Evolutionary conservation across 2,329 filamentous ascomycete species (phyloP).

Genomic region (Camillea tinctor): DNA sequence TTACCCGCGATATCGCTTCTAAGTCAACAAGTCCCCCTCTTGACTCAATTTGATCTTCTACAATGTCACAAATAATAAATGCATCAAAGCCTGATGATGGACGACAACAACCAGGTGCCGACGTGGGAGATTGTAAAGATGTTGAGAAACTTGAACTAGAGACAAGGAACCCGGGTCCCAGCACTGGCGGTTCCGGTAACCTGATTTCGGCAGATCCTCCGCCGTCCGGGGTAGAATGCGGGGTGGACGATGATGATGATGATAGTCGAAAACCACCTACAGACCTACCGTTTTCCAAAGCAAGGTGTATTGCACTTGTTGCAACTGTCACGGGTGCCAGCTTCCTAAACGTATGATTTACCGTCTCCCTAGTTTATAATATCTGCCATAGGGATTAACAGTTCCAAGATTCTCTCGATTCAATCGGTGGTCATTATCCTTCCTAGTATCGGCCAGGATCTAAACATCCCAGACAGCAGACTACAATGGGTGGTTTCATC

Average conservation of each 20-base stretch:
- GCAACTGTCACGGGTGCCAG: conserved; percentile 54
- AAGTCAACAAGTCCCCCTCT: neutral
- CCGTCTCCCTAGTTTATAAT: neutral
- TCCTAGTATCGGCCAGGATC: conserved; percentile 56
- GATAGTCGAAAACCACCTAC: conserved; percentile 9
- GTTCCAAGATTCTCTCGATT: conserved; percentile 50
- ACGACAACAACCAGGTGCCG: no score
- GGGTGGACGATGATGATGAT: conserved; percentile 11
- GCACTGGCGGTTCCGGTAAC: neutral
- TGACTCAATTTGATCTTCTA: neutral
- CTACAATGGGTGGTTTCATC: conserved; percentile 67
- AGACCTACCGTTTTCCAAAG: conserved; percentile 44
- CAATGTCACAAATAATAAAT: neutral
- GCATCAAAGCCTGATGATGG: neutral
- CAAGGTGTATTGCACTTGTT: conserved; percentile 53
- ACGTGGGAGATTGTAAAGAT: neutral
- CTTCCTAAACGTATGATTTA: conserved; percentile 49
- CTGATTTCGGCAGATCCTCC: neutral
- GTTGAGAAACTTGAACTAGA: neutral
- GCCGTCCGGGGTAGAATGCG: neutral
- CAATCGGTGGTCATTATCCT: conserved; percentile 63
- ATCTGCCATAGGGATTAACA: conserved; percentile 8
- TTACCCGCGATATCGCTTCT: neutral
- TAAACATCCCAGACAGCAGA: conserved; percentile 56
- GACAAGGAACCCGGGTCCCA: neutral